Evolutionary conservation across 768 basidiomycete genomes (phyloP).

Genomic region (Chiua virens): DNA sequence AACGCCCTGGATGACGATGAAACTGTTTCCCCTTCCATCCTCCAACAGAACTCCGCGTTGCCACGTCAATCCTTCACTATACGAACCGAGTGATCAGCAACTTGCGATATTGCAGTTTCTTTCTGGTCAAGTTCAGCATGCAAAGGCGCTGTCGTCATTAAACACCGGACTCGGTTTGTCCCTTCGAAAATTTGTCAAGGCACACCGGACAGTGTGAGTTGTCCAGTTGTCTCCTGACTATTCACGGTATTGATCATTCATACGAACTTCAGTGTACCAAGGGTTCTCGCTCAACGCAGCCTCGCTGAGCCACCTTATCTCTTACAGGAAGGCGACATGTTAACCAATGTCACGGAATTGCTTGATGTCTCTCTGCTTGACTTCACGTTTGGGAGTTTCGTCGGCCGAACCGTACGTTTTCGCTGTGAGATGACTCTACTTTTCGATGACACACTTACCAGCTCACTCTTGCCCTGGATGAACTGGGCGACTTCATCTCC

Average conservation of each 20-base stretch:
- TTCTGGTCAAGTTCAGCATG: constrained; percentile 29
- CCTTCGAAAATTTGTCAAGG: constrained; percentile 22
- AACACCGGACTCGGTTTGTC: constrained; percentile 19
- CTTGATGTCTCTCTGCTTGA: constrained; percentile 23
- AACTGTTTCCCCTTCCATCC: constrained; percentile 12
- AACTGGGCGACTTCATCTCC: constrained; percentile 21
- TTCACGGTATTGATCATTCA: neutral
- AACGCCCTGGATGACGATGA: neutral
- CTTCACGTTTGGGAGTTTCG: constrained; percentile 24
- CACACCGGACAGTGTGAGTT: constrained; percentile 21
- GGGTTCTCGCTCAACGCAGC: neutral
- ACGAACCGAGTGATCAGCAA: constrained; percentile 17
- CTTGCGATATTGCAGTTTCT: constrained; percentile 24
- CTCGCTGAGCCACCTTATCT: neutral
- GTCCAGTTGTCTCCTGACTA: neutral
- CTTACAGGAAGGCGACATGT: constrained; percentile 3
- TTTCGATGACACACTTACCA: constrained; percentile 8
- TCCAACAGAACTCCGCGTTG: constrained; percentile 2
- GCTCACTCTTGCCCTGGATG: constrained; percentile 31
- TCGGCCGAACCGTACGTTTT: constrained; percentile 29
- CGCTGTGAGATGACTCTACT: neutral
- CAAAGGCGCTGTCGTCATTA: constrained; percentile 24
- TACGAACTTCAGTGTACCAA: constrained; percentile 7
- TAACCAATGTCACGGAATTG: constrained; percentile 21
- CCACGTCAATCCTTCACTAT: constrained; percentile 1